Evolutionary conservation across 1,284 basidiomycete genomes (phyloP).

Genomic region (Mycosarcoma maydis): DNA sequence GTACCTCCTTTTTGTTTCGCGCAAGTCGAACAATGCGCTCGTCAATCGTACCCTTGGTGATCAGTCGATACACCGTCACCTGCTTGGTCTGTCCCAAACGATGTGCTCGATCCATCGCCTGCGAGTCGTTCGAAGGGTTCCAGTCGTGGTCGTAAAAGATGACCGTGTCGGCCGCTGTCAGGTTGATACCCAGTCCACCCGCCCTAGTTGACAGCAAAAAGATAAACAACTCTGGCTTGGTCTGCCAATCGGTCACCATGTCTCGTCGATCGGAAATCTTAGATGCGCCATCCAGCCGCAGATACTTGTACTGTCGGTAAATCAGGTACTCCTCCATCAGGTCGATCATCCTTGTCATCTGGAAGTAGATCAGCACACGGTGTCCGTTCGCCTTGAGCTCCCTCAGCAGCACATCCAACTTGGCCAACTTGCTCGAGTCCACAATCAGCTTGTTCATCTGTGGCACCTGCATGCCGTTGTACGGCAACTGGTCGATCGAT

Average conservation of each 20-base stretch:
- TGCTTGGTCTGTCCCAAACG: slow-evolving; percentile 98
- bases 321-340: slow-evolving; percentile 99
- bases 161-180: slow-evolving; percentile 92
- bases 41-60: slow-evolving; percentile 96
- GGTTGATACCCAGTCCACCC: slow-evolving; percentile 96
- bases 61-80: slow-evolving; percentile 97
- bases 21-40: slow-evolving; percentile 85
- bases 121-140: slow-evolving; percentile 94
- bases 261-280: slow-evolving; percentile 95
- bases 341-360: slow-evolving; percentile 99
- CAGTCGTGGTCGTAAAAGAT: slow-evolving; percentile 99
- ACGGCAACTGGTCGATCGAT: slow-evolving; percentile 79
- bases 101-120: slow-evolving; percentile 99
- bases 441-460: slow-evolving; percentile 95
- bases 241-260: slow-evolving; percentile 99
- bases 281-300: slow-evolving; percentile 92
- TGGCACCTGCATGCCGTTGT: slow-evolving; percentile 88
- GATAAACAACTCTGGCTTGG: slow-evolving; percentile 74
- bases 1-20: slow-evolving; percentile 69
- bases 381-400: slow-evolving; percentile 94
- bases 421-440: slow-evolving; percentile 94
- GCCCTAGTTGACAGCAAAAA: slow-evolving; percentile 89
- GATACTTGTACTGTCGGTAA: slow-evolving; percentile 96
- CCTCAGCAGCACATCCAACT: slow-evolving; percentile 85
- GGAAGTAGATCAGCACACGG: slow-evolving; percentile 96